Evolutionary conservation across 2,329 filamentous ascomycete genomes (phyloP), one percentile per base, ranked within the genome.

Genomic region (Pestalotiopsis sp.): DNA sequence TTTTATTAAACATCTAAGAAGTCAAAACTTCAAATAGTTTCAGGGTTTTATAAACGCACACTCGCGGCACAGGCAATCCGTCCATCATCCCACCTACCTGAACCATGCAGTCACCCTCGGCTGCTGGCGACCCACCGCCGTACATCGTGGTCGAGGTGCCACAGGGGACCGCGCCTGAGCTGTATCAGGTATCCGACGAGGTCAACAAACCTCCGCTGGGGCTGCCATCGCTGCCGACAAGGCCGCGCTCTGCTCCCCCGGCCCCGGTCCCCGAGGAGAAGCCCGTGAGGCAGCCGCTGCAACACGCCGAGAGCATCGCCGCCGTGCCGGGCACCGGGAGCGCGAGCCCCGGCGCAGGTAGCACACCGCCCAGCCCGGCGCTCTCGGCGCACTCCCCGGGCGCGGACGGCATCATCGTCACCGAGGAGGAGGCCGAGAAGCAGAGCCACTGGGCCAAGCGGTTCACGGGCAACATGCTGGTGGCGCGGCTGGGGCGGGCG

Each of bases 401-500:
- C n/a, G 25, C 59, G 17, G 14, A 36, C 11, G 17, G 36, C 27
- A 13, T 59, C n/a, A 14, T n/a, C 14, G 23, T 36, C 9, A 13
- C 11, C 39, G 14, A 25, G 41, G 56, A 68, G 14, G 70, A 73
- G 31, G 39, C n/a, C 39, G 71, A 73, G 49, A 70, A 69, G 59
- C 64, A 65, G 14, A 71, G 69, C 63, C 68, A 66, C 65, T 63
- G 60, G 25, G 67, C 68, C n/a, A 60, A 62, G 14, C 70, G 71
- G n/a, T 73, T 73, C 63, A 68, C 71, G 25, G 71, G 71, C 38
- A 73, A 73, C 56, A 73, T 73, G 71, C 69, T 73, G 31, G 64
- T 73, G 49, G 59, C 68, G 11, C 66, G 71, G 14, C 69, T 73
- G 25, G 70, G 71, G 49, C 70, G 71, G 2, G 71, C 71, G 7